Percentiles rank a stretch among this genome's conserved stretches.
Conservation (phyloP, 805 yeast genomes). For the Tetrapisispora fleetii region DNA sequence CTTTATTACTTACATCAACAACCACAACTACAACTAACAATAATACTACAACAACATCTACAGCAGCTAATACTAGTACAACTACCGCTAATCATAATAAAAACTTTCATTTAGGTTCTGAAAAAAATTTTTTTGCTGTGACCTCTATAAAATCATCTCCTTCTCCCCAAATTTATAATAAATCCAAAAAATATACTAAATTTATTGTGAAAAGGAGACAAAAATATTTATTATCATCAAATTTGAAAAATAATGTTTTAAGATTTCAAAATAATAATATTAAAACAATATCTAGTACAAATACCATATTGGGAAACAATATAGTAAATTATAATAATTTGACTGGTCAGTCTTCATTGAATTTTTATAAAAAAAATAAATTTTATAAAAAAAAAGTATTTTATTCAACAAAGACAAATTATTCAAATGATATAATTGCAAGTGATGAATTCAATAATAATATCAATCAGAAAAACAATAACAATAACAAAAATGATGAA, state of each 20-base stretch:
- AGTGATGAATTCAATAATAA: not conserved
- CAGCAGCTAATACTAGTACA: no score
- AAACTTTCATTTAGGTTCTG: not conserved
- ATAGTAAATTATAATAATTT: conserved; percentile 1
- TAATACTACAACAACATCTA: not conserved
- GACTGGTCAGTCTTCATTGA: not conserved
- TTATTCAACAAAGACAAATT: conserved; percentile 1
- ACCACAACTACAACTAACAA: conserved; percentile 2
- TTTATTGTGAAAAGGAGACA: not conserved
- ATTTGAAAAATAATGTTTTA: conserved; percentile 1
- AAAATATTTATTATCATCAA: conserved; percentile 3
- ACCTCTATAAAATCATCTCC: not conserved
- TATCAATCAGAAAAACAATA: not conserved
- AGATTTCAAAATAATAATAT: conserved; percentile 1
- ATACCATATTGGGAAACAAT: not conserved
- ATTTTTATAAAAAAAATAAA: not conserved
- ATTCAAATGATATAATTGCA: conserved; percentile 1
- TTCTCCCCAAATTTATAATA: not conserved
- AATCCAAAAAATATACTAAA: not conserved
- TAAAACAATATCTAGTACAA: not conserved
- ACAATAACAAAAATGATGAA: not conserved
- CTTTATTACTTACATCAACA: conserved; percentile 1
- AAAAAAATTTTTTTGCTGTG: not conserved
- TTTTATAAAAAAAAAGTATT: not conserved
- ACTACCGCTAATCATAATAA: not conserved